Evolutionary conservation across 352 stramenopile genomes (phyloP), one percentile per base, ranked within the genome.

Genomic region (Pythium aquatile): DNA sequence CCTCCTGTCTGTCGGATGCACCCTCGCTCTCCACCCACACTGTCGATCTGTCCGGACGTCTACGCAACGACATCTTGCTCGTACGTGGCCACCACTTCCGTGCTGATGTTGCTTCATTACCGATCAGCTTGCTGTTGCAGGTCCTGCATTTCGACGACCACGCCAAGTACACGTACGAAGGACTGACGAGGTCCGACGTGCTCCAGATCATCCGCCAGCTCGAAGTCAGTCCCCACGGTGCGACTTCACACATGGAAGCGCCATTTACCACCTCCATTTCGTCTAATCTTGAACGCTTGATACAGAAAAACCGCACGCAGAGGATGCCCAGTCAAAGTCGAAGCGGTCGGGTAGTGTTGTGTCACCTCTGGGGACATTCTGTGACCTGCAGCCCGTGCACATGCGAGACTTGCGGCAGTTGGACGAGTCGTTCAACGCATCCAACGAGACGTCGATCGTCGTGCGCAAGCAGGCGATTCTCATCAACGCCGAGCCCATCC

Each of bases 401-500:
- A 78, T 75, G 66, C 70, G 76, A 1, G 76, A 83, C 47, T 37
- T 83, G 35, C 68, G 76, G 24, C 76, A 83, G 26, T 62, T 83
- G 28, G 73, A 81, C 54, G 58, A 74, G 28, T 65, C 65, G 6
- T 81, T 83, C 16, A 57, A 69, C 37, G 66, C 52, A 2, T 65
- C 68, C 13, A 77, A 78, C 55, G 70, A 78, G 17, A 65, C 75
- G 3, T 75, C 63, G 2, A 74, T 85, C 29, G 55, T 76, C 20
- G 62, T 83, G 13, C 69, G 74, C 32, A 77, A 78, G 54, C 78
- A 79, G 66, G 76, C 63, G 30, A 80, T 72, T 66, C 73, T 77
- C 9, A 74, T 85, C 55, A 81, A 82, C 39, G 69, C 72, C 37
- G 78, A 87, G 54, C 78, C 78, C 2, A 55, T 87, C 24, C 71